These are phyloP conservation scores for Trichoderma cornu-damae DNA, from an alignment of 2,329 filamentous ascomycete genomes.

Conservation along the genomic window DNA sequence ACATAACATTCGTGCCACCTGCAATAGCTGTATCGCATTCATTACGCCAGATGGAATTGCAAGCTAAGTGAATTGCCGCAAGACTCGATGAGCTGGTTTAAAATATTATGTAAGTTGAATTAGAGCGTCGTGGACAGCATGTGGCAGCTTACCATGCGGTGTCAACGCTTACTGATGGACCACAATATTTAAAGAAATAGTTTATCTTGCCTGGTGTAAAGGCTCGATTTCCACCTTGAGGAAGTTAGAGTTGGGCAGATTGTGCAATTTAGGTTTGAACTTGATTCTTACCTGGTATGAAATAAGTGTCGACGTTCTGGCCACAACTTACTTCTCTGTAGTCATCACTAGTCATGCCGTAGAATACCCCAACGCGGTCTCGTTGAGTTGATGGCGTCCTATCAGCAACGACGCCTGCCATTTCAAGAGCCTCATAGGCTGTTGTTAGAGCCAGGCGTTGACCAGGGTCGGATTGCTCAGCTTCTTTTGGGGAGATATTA, in stretches of 20 bases:
- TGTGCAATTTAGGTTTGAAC: neutral
- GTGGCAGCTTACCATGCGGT: constrained; percentile 49
- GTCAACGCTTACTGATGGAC: constrained; percentile 63
- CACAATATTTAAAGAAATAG: constrained; percentile 72
- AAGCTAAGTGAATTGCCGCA: constrained; percentile 50
- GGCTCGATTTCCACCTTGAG: constrained; percentile 39
- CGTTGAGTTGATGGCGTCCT: constrained; percentile 46
- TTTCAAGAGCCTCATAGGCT: constrained; percentile 75
- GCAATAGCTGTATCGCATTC: constrained; percentile 79
- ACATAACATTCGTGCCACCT: constrained; percentile 73
- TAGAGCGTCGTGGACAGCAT: no score
- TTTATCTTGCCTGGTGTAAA: constrained; percentile 61
- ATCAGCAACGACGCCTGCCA: constrained; percentile 16
- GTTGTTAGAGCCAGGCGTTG: constrained; percentile 69
- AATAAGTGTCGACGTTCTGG: constrained; percentile 58
- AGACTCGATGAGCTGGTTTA: constrained; percentile 60
- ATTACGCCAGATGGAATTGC: constrained; percentile 43
- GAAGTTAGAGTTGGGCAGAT: neutral
- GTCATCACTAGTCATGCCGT: constrained; percentile 72
- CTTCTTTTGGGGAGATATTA: constrained; percentile 77
- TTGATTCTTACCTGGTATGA: constrained; percentile 37
- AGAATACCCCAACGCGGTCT: constrained; percentile 63
- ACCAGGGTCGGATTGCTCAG: constrained; percentile 69
- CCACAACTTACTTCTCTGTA: constrained; percentile 72
- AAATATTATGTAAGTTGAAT: neutral